These are phyloP conservation scores for Pichia nanzhaoensis DNA, from an alignment of 805 yeast species.

Conservation along the genomic window DNA sequence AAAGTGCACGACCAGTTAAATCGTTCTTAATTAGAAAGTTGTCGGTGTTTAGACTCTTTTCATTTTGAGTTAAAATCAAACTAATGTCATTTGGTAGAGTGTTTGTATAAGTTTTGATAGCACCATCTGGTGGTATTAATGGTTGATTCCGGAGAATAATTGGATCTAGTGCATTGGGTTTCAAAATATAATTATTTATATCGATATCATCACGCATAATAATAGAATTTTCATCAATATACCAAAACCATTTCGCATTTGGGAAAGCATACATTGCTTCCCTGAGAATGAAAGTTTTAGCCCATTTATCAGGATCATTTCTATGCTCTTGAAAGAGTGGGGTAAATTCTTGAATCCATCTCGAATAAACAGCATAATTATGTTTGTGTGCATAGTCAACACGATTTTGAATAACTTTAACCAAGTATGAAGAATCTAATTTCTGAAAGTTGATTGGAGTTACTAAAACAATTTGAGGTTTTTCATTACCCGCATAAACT, in stretches of 20 bases:
- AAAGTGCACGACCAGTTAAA: slow-evolving; percentile 53
- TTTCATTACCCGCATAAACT: slow-evolving; percentile 35
- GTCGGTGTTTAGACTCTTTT: slow-evolving; percentile 53
- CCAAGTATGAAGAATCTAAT: slow-evolving; percentile 51
- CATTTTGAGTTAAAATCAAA: slow-evolving; percentile 65
- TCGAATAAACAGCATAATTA: slow-evolving; percentile 73
- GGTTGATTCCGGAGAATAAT: slow-evolving; percentile 66
- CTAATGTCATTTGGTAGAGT: slow-evolving; percentile 47
- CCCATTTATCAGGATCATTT: slow-evolving; percentile 48
- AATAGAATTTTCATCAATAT: slow-evolving; percentile 68
- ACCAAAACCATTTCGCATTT: slow-evolving; percentile 86
- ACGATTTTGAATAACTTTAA: slow-evolving; percentile 74
- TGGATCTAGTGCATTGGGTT: slow-evolving; percentile 53
- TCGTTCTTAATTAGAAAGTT: slow-evolving; percentile 70
- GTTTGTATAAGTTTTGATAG: slow-evolving; percentile 61
- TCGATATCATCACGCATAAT: slow-evolving; percentile 67
- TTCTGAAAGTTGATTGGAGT: slow-evolving; percentile 72
- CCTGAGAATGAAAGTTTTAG: slow-evolving; percentile 54
- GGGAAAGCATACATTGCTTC: slow-evolving; percentile 96
- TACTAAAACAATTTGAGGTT: slow-evolving; percentile 70
- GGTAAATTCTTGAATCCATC: slow-evolving; percentile 80
- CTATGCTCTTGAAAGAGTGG: slow-evolving; percentile 48
- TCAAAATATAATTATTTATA: slow-evolving; percentile 51
- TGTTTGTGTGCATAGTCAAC: slow-evolving; percentile 81
- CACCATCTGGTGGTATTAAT: slow-evolving; percentile 60